Percentiles rank a stretch among this genome's conserved stretches.
Conservation (phyloP, 257 asterid species). For the Scutellaria barbata region DNA sequence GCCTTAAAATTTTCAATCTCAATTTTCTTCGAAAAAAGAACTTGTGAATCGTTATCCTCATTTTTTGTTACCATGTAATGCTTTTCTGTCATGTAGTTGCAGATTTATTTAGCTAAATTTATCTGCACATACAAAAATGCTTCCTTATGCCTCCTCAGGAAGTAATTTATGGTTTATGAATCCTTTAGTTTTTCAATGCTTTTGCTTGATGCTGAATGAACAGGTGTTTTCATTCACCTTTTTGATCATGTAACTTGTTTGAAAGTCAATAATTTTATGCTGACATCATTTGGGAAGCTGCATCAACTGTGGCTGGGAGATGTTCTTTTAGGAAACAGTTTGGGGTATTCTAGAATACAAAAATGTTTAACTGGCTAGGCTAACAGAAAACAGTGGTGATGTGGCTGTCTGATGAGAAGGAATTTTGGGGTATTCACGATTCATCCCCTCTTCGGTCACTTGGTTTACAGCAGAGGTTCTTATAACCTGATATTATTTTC, state of each 20-base stretch:
- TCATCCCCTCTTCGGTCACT: conserved; percentile 80
- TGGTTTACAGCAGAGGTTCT: too few species aligned
- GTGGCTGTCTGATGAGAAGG: conserved; percentile 96
- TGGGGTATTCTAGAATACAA: conserved; percentile 93
- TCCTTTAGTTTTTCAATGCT: conserved; percentile 12
- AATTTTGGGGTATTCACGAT: conserved; percentile 84
- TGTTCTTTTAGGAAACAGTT: conserved; percentile 84
- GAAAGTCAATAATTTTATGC: conserved; percentile 31
- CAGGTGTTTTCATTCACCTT: conserved; percentile 7
- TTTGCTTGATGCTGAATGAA: neutral
- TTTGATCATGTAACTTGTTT: conserved; percentile 10
- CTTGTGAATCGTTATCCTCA: neutral
- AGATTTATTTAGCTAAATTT: neutral
- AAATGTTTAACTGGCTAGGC: conserved; percentile 88
- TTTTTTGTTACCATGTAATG: conserved; percentile 8
- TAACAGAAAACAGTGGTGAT: conserved; percentile 94
- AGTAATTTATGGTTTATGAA: conserved; percentile 16
- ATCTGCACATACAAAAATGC: neutral
- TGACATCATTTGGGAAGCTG: conserved; percentile 97
- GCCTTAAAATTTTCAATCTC: too few species aligned
- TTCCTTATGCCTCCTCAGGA: too few species aligned
- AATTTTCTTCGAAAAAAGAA: neutral
- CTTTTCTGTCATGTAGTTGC: neutral
- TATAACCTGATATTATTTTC: too few species aligned
- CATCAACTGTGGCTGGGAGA: conserved; percentile 96